Percentiles rank a stretch among this genome's conserved stretches.
phyloP scores from a whole-genome alignment of 2,329 filamentous ascomycete species.

The Blastomyces parvus region DNA sequence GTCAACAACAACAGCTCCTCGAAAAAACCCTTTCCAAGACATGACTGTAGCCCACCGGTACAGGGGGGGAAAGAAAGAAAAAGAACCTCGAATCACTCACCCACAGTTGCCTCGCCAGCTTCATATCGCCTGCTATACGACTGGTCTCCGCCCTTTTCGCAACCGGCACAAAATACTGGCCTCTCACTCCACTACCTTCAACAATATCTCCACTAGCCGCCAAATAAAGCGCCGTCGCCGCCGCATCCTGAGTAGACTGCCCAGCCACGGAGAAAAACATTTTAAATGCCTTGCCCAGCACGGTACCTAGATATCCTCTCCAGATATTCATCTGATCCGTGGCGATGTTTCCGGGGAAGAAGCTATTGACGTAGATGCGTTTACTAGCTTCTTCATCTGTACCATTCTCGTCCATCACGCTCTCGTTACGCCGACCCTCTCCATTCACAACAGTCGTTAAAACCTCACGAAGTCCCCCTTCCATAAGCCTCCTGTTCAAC shows the following conservation, averaged over 20 bases:
- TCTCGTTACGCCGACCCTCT: no score
- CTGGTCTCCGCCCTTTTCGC: slow-evolving; percentile 23
- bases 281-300: slow-evolving; percentile 19
- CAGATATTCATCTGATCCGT: slow-evolving; percentile 26
- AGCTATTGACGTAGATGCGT: slow-evolving; percentile 25
- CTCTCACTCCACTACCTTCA: slow-evolving; percentile 18
- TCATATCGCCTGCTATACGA: slow-evolving; percentile 22
- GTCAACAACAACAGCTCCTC: not conserved
- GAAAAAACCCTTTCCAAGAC: no score
- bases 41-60: not conserved
- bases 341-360: slow-evolving; percentile 27
- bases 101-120: slow-evolving; percentile 28
- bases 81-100: slow-evolving; percentile 10
- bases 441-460: not conserved
- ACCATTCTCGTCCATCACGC: slow-evolving; percentile 8
- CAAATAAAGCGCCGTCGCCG: slow-evolving; percentile 25
- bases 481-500: slow-evolving; percentile 20
- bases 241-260: slow-evolving; percentile 23
- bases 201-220: slow-evolving; percentile 21
- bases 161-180: slow-evolving; percentile 33
- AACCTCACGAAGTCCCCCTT: not conserved
- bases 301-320: slow-evolving; percentile 21
- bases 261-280: slow-evolving; percentile 19
- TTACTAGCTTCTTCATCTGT: slow-evolving; percentile 15
- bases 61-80: not conserved